Conservation (phyloP, 2,329 filamentous ascomycete species). For the Aspergillus aculeatus region DNA sequence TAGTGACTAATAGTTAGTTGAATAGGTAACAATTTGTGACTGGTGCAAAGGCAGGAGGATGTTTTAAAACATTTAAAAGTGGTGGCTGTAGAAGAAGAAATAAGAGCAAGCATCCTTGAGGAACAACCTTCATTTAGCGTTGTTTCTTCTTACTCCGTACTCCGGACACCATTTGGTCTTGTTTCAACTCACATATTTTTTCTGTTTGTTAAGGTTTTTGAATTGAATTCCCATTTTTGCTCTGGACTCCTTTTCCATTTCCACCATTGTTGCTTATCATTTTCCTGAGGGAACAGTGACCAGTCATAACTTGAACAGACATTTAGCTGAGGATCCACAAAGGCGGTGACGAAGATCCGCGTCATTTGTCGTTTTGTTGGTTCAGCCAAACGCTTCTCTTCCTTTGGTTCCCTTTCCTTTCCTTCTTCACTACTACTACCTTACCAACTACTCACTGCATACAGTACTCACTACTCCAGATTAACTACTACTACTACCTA, state of each 20-base stretch:
- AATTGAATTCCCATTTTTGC: background rate
- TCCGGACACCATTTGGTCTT: no score
- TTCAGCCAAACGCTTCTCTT: conserved; percentile 12
- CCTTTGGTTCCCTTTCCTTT: conserved; percentile 7
- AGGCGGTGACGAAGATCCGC: conserved; percentile 27
- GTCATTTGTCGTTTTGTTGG: conserved; percentile 16
- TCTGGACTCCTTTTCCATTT: background rate
- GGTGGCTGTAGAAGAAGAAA: background rate
- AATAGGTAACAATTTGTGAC: no score
- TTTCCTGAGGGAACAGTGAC: background rate
- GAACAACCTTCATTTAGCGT: background rate
- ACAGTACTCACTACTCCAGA: no score
- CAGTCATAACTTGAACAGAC: background rate
- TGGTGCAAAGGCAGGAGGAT: no score
- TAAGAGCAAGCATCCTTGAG: background rate
- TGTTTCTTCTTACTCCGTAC: background rate
- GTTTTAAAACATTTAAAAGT: no score
- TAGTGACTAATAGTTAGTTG: no score
- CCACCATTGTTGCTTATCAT: background rate
- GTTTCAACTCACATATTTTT: background rate
- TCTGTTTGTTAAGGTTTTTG: background rate
- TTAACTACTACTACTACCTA: no score
- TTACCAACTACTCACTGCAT: no score
- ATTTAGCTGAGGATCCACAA: conserved; percentile 2
- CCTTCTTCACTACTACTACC: background rate